phyloP scores from a whole-genome alignment of 176 grass and related monocot species.

The Areca catechu region DNA sequence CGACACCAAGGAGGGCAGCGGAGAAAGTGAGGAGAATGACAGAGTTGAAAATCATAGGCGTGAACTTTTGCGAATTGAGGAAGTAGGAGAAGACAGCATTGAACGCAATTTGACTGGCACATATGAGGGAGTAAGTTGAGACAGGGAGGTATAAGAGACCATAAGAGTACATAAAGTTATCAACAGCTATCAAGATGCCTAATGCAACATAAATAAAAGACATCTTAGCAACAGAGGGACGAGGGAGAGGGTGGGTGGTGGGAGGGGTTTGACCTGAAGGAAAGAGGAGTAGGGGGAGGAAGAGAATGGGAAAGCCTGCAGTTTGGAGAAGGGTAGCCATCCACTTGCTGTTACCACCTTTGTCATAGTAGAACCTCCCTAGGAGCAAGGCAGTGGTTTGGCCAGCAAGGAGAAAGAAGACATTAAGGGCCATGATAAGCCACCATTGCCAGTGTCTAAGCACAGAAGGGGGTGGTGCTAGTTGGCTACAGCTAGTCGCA shows the following conservation, averaged over 20 bases:
- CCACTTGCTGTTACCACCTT: too few relatives aligned
- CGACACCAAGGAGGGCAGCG: slow-evolving; percentile 39
- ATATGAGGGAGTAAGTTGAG: slow-evolving; percentile 48
- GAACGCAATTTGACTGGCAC: slow-evolving; percentile 50
- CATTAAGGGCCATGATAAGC: too few relatives aligned
- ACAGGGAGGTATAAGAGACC: slow-evolving; percentile 58
- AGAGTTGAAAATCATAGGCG: slow-evolving; percentile 52
- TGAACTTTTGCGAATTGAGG: slow-evolving; percentile 52
- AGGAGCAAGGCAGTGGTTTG: too few relatives aligned
- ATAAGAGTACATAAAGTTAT: slow-evolving; percentile 66
- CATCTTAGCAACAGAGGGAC: slow-evolving; percentile 23
- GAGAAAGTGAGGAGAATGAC: slow-evolving; percentile 62
- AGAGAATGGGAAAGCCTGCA: too few relatives aligned
- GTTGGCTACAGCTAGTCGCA: too few relatives aligned
- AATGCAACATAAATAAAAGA: slow-evolving; percentile 33
- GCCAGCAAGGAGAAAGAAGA: too few relatives aligned
- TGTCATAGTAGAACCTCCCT: too few relatives aligned
- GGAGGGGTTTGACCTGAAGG: slow-evolving; percentile 12
- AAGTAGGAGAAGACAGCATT: slow-evolving; percentile 69
- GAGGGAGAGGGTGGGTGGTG: background rate
- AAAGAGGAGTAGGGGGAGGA: slow-evolving; percentile 1
- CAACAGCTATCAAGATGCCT: slow-evolving; percentile 39
- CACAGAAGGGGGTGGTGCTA: background rate
- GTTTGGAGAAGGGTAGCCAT: too few relatives aligned
- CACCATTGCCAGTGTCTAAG: background rate